Base-by-base conservation (phyloP, 495 filamentous ascomycete genomes). In the Penicillium ucsense region DNA sequence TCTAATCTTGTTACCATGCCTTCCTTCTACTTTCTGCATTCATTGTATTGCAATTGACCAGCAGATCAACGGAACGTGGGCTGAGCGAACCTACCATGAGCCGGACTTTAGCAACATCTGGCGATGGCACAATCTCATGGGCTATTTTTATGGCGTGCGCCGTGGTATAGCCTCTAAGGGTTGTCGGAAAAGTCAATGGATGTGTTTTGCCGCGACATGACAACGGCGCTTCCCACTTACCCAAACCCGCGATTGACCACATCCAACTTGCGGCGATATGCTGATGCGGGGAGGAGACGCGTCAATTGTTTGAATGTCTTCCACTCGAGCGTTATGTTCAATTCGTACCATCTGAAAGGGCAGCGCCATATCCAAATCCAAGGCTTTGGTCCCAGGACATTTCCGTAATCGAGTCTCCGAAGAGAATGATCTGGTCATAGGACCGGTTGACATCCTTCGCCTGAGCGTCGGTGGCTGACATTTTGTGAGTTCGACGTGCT, bases 391-490 rank as follows among this genome's bases (percentile, higher is more conserved):
- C 70, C 47, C 70, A 73, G 36, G 78, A 76, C 34, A 70, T 65
- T 56, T 94, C 78, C 27, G 85, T 82, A 53, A 94, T 79, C 30
- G 85, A 89, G 59, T 94, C 88, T 31, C 88, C 88, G 56, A 94
- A 88, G 20, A 91, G 78, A 38, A 91, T 69, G 56, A 91, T 77
- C 57, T 89, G 86, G 47, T 81, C 78, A 49, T 76, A 76, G n/a
- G 72, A 70, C 50, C 61, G 52, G 53, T 57, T 62, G 20, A 50
- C 45, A 40, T 49, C 48, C 33, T 55, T 49, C 4, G 8, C 36
- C 31, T 45, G 34, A 6, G 33, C 43, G 5, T 41, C 20, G 4
- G 32, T 46, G 27, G 9, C 12, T 1, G 41, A 31, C 53, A 54
- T 54, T 7, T 0, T 51, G 45, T 8, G 4, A 10, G 3, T 8